phyloP scores from a whole-genome alignment of 441 rosid species.

The Gossypium laxum region DNA sequence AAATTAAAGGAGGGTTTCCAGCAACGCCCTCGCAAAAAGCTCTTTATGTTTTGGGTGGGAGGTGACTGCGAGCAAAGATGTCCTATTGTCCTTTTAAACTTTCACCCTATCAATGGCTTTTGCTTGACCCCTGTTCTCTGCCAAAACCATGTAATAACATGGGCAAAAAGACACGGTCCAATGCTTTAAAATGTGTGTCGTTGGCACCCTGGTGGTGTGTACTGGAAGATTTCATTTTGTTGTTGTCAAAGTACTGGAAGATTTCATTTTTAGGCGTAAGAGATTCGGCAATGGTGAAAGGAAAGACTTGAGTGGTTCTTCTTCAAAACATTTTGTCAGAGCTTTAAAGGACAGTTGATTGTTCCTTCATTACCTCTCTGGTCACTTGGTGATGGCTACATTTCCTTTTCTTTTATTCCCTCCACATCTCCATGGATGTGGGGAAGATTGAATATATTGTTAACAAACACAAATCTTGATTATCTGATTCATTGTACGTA shows the following conservation, averaged over 20 bases:
- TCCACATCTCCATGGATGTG: not conserved
- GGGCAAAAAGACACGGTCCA: not conserved
- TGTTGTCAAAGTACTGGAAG: not conserved
- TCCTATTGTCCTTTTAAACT: not conserved
- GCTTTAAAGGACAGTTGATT: not conserved
- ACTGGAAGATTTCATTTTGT: not conserved
- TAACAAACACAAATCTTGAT: not conserved
- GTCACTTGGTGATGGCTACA: not conserved
- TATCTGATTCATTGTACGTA: not conserved
- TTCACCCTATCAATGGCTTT: slow-evolving; percentile 1
- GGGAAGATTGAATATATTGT: not conserved
- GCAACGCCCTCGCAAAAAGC: slow-evolving; percentile 6
- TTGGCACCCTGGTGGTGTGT: not conserved
- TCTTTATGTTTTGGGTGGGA: slow-evolving; percentile 10
- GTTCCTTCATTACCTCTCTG: not conserved
- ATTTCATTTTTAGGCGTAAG: not conserved
- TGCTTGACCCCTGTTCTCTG: slow-evolving; percentile 7
- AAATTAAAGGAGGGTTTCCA: slow-evolving; percentile 1
- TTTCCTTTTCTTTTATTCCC: not conserved
- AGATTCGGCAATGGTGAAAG: not conserved
- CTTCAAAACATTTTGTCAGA: not conserved
- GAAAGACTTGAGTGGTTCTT: not conserved
- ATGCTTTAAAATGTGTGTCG: not conserved
- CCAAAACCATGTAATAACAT: slow-evolving; percentile 9
- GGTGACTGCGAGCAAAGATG: not conserved